Conservation (phyloP, 805 yeast species). For the Nakazawaea molendinolei region DNA sequence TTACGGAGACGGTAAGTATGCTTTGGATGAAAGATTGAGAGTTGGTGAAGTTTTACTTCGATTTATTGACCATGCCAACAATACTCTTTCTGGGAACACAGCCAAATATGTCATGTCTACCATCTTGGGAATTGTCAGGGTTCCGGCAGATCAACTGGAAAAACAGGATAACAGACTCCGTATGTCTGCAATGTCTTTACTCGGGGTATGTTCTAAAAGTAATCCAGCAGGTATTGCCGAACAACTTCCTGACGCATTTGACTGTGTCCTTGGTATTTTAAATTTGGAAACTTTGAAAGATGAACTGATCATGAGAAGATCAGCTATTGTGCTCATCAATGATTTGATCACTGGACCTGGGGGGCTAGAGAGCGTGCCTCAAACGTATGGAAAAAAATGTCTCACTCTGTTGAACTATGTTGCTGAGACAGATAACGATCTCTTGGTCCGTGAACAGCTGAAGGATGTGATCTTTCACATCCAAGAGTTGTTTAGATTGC, state of each 20-base stretch:
- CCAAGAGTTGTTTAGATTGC: conserved; percentile 1
- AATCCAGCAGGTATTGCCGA: conserved; percentile 47
- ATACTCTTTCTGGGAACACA: conserved; percentile 37
- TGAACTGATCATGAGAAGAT: conserved; percentile 58
- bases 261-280: conserved; percentile 72
- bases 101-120: conserved; percentile 37
- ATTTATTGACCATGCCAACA: conserved; percentile 43
- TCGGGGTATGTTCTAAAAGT: conserved; percentile 63
- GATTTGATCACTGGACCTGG: conserved; percentile 43
- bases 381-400: conserved; percentile 37
- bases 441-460: conserved; percentile 56
- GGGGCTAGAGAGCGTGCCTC: conserved; percentile 44
- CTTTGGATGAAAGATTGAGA: conserved; percentile 63
- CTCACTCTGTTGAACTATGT: conserved; percentile 36
- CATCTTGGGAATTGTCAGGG: conserved; percentile 28
- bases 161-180: conserved; percentile 53
- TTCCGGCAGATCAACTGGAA: conserved; percentile 12
- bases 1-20: conserved; percentile 24
- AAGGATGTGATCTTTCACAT: conserved; percentile 26
- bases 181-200: conserved; percentile 80
- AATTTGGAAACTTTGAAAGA: conserved; percentile 42
- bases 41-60: conserved; percentile 77
- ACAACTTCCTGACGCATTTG: conserved; percentile 52
- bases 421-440: conserved; percentile 44
- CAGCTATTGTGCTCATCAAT: conserved; percentile 64